Evolutionary conservation across 1,284 basidiomycete genomes (phyloP), one percentile per base, ranked within the genome.

Genomic region (Pyrrhoderma noxium): DNA sequence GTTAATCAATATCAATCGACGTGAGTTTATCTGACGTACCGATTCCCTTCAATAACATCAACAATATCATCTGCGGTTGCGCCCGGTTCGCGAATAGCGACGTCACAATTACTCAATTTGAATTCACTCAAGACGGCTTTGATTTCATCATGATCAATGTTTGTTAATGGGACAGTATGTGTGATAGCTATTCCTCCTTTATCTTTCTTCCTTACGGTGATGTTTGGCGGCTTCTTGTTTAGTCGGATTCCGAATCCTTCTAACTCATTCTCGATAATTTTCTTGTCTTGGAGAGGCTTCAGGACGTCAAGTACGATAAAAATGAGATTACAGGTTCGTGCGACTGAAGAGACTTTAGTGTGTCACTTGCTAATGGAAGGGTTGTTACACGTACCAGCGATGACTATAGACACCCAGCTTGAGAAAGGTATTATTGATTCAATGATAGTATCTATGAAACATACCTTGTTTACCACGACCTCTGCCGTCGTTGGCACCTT

Each of bases 51-150:
- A 54, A 94, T 83, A 34, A 95, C 90, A 64, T 96, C 96, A 53
- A 99, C 94, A n/a, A 99, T 71, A 65, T 99, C 95, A 64, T 99
- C 96, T 3, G 94, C 82, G 1, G 91, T 96, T n/a, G 89, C 91
- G 59, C 88, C 85, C 9, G 89, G 83, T 67, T 96, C 87, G 55
- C 96, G 84, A 63, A 99, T 97, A 4, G 92, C 85, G 44, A 99
- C 82, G 64, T 97, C 93, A n/a, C 79, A 84, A 62, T 95, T 98
- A 67, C 76, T 89, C 51, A 90, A 76, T 58, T 78, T 85, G 70
- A 98, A 99, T 70, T 99, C 96, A 66, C 84, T 85, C 56, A 95
- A 73, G 22, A 99, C 80, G n/a, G 96, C 96, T 63, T 90, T 91
- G 69, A 99, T 95, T 67, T 96, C 94, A 52, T 95, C 92, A 31